Base-by-base conservation (phyloP, 2,329 filamentous ascomycete genomes). In the Neurospora crassa region DNA sequence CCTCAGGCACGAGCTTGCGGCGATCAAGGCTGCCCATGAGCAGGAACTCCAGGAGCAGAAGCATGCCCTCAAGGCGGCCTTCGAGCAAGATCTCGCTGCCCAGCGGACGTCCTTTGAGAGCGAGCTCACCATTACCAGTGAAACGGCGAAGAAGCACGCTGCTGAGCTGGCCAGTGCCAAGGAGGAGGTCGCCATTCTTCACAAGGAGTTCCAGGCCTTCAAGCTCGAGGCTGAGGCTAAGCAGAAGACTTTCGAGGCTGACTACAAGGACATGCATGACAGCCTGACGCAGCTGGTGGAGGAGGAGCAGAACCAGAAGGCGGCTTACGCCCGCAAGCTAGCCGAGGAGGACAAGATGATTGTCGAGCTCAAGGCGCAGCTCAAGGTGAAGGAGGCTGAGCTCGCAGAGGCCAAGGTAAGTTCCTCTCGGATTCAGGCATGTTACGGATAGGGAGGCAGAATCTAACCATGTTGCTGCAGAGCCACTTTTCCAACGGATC, bases 371-470 rank as follows among this genome's bases (percentile, higher is more conserved):
- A 82, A 85, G 74, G 85, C 86, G 43, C 86, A 86, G 76, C 81
- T 88, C 74, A 89, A 87, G 81, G 86, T 90, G 69, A 89, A 87
- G 81, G 87, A 90, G 59, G 88, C 88, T 53, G 88, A 90, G 79
- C 82, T 90, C 76, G 86, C 84, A 18, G 88, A 90, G 79, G 87
- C 84, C 71, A 86, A 86, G 83, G 88, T 90, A 79, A 24, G 79
- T 75, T 67, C 70, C 69, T 40, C 20, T n/a, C 41, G 18, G 34
- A 37, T 40, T 18, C 40, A 67, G 45, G 5, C 6, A 24, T 20
- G 11, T 24, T 20, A 14, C 20, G 20, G 47, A 70, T 71, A 40
- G 73, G 68, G n/a, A 40, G n/a, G 63, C 45, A n/a, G 68, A 37
- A 69, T 70, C 81, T 72, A 85, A 85, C 78, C 87, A 87, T 53